These are phyloP conservation scores for Hypoxylon rubiginosum DNA, from an alignment of 2,329 filamentous ascomycete species.

Conservation along the genomic window DNA sequence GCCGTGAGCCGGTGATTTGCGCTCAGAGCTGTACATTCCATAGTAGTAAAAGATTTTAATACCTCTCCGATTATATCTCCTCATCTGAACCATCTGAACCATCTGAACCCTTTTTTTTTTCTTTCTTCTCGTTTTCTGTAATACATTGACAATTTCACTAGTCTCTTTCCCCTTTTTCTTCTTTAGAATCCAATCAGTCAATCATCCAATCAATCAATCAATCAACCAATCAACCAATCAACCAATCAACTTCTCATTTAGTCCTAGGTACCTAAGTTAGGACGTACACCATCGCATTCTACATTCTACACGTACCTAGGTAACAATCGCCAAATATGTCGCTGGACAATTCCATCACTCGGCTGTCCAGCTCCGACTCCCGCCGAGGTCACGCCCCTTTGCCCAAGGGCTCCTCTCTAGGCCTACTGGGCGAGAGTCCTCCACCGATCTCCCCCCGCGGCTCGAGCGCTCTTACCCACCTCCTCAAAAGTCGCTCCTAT, in stretches of 20 bases:
- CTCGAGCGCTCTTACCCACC: constrained; percentile 47
- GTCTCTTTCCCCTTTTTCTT: constrained; percentile 2
- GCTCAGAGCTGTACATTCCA: no score
- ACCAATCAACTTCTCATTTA: no score
- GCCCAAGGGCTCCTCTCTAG: constrained; percentile 37
- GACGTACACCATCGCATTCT: neutral
- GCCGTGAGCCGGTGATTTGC: constrained; percentile 6
- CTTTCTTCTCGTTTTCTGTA: no score
- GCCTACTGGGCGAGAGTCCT: constrained; percentile 46
- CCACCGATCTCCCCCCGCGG: constrained; percentile 44
- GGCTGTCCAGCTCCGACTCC: constrained; percentile 42
- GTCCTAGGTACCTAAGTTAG: neutral
- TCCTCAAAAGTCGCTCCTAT: constrained; percentile 50
- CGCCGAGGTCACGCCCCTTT: constrained; percentile 30
- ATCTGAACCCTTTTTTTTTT: constrained; percentile 1
- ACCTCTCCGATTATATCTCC: constrained; percentile 17
- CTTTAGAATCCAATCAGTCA: neutral
- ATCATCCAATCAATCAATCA: neutral
- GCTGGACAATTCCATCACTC: constrained; percentile 36
- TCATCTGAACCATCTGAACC: no score
- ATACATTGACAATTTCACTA: neutral
- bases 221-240: no score
- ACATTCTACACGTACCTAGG: no score
- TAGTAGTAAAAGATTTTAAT: constrained; percentile 16
- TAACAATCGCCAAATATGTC: constrained; percentile 30